Evolutionary conservation across 495 filamentous ascomycete genomes (phyloP).

Genomic region (Tuber microsphaerosporum): DNA sequence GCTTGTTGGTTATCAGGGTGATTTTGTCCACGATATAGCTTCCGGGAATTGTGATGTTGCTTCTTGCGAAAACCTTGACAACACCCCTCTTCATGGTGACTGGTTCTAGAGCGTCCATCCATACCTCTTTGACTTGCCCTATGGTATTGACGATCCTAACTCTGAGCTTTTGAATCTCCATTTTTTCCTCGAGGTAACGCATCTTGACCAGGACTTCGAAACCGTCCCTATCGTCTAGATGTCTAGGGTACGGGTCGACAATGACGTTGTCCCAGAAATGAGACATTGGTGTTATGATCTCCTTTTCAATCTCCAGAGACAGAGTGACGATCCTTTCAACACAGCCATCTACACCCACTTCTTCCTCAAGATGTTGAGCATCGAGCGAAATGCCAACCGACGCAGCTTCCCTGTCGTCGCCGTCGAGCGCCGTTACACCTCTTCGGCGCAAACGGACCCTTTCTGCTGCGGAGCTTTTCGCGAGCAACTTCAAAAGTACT

Average conservation of each 20-base stretch:
- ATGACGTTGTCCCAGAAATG: constrained; percentile 66
- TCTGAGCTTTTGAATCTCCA: constrained; percentile 60
- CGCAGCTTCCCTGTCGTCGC: constrained; percentile 12
- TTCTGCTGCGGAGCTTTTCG: constrained; percentile 60
- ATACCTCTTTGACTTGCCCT: constrained; percentile 56
- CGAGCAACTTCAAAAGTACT: constrained; percentile 64
- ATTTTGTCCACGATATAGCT: constrained; percentile 70
- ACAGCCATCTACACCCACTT: constrained; percentile 53
- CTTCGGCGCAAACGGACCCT: constrained; percentile 47
- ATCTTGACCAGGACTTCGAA: constrained; percentile 66
- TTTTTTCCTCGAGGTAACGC: constrained; percentile 61
- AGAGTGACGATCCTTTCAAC: constrained; percentile 59
- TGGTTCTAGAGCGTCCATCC: constrained; percentile 51
- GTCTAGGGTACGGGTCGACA: constrained; percentile 61
- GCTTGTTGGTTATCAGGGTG: constrained; percentile 58
- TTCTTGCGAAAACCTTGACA: constrained; percentile 42
- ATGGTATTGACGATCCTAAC: constrained; percentile 54
- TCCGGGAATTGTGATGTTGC: constrained; percentile 60
- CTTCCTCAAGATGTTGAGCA: constrained; percentile 45
- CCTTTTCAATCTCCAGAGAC: constrained; percentile 57
- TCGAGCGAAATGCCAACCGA: constrained; percentile 35
- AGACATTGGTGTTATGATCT: constrained; percentile 59
- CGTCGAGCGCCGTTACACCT: constrained; percentile 27
- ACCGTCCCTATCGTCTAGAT: constrained; percentile 66
- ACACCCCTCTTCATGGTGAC: constrained; percentile 51